These are phyloP conservation scores for Emmonsia crescens DNA, from an alignment of 2,329 filamentous ascomycete species.

Conservation along the genomic window DNA sequence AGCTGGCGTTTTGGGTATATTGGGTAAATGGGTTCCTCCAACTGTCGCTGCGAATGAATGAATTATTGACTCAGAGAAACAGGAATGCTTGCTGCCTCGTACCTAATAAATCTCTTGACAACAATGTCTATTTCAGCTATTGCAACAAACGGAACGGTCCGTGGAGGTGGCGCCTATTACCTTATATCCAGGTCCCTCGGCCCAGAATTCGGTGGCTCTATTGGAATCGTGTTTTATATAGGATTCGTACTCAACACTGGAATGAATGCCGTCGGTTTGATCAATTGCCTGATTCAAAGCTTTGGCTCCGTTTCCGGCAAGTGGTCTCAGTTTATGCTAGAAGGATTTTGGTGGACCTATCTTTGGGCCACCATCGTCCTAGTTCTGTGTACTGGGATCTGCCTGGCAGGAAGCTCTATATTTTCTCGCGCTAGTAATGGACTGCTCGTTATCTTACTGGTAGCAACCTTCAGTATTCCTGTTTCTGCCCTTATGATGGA, in stretches of 20 bases:
- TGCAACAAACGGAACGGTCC: conserved; percentile 79
- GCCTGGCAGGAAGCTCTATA: conserved; percentile 66
- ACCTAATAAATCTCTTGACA: conserved; percentile 71
- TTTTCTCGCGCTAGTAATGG: conserved; percentile 74
- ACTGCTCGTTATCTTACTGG: conserved; percentile 56
- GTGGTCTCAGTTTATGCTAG: conserved; percentile 50
- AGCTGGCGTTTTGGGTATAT: conserved; percentile 65
- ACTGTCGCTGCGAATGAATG: background rate
- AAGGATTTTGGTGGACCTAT: conserved; percentile 68
- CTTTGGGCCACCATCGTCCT: conserved; percentile 63
- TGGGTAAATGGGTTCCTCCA: conserved; percentile 46
- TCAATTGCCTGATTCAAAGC: conserved; percentile 71
- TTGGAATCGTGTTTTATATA: conserved; percentile 81
- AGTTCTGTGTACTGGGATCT: conserved; percentile 60
- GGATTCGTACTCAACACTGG: conserved; percentile 80
- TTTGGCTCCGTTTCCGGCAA: conserved; percentile 50
- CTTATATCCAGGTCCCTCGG: conserved; percentile 76
- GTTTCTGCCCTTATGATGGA: conserved; percentile 58
- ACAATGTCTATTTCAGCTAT: conserved; percentile 80
- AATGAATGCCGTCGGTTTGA: conserved; percentile 75
- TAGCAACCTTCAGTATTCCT: conserved; percentile 72
- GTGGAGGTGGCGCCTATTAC: conserved; percentile 80
- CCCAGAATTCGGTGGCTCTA: conserved; percentile 80
- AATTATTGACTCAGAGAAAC: conserved; percentile 13
- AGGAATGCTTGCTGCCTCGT: conserved; percentile 58